Percentiles rank a stretch among this genome's conserved stretches.
Evolutionary conservation across 2,329 filamentous ascomycete species (phyloP).

Genomic region (Claviceps maximensis): DNA sequence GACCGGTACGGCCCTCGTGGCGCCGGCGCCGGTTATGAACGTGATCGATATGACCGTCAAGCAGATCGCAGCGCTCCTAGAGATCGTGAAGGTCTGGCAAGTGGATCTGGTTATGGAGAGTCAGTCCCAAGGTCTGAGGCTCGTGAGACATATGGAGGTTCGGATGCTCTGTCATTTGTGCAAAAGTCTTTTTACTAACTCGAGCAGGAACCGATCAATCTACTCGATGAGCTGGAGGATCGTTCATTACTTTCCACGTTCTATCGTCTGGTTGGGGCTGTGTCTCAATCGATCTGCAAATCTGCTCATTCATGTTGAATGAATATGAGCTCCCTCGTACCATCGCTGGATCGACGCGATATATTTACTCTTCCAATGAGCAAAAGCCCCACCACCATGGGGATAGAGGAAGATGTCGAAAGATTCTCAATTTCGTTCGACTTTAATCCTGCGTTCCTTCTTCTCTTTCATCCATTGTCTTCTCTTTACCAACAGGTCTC

Average conservation of each 20-base stretch:
- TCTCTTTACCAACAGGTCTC: neutral
- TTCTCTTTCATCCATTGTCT: neutral
- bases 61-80: slow-evolving; percentile 27
- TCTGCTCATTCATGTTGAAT: neutral
- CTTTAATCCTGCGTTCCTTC: neutral
- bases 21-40: slow-evolving; percentile 33
- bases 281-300: neutral
- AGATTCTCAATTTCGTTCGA: neutral
- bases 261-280: neutral
- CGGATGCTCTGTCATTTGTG: slow-evolving; percentile 9
- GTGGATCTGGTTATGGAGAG: slow-evolving; percentile 27
- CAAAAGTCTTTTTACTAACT: slow-evolving; percentile 13
- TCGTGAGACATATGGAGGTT: slow-evolving; percentile 32
- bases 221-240: slow-evolving; percentile 3
- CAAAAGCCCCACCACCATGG: neutral
- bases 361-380: neutral
- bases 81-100: slow-evolving; percentile 25
- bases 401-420: slow-evolving; percentile 1
- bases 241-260: neutral
- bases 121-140: slow-evolving; percentile 28
- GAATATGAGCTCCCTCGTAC: neutral
- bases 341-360: neutral
- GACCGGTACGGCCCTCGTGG: slow-evolving; percentile 27
- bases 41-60: slow-evolving; percentile 35
- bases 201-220: slow-evolving; percentile 18